These are phyloP conservation scores for Cadophora sp. DNA, from an alignment of 2,329 filamentous ascomycete species.

Conservation along the genomic window DNA sequence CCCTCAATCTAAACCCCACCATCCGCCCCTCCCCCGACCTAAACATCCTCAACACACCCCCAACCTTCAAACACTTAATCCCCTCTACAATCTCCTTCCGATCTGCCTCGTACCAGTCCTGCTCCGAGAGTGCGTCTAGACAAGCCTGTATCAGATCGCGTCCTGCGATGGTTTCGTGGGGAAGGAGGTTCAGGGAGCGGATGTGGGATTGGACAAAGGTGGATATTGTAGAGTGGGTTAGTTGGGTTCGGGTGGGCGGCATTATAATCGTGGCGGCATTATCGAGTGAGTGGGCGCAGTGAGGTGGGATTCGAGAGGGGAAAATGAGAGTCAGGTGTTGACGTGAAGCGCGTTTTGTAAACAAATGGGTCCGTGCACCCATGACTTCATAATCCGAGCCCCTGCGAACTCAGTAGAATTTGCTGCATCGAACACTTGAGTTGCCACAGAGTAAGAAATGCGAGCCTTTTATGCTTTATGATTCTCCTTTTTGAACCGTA, in stretches of 20 bases:
- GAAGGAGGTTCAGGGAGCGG: neutral
- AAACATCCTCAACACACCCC: constrained; percentile 1
- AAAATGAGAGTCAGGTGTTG: neutral
- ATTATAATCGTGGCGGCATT: neutral
- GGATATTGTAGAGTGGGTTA: neutral
- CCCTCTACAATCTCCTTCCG: constrained; percentile 3
- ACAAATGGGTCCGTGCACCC: constrained; percentile 4
- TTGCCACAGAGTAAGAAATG: no score
- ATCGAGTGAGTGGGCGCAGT: neutral
- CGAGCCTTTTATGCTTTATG: no score
- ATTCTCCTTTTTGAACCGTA: no score
- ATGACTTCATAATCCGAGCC: no score
- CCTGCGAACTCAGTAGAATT: no score
- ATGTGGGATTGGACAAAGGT: constrained; percentile 16
- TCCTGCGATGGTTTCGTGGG: constrained; percentile 5
- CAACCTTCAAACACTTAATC: constrained; percentile 19
- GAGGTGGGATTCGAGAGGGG: neutral
- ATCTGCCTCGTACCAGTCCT: neutral
- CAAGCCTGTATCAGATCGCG: constrained; percentile 6
- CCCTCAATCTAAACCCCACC: constrained; percentile 1
- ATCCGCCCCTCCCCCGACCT: neutral
- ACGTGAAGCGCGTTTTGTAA: neutral
- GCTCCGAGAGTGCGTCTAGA: constrained; percentile 6
- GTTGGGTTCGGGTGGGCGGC: neutral
- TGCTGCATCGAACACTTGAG: no score